These are phyloP conservation scores for Priceomyces melissophilus DNA, from an alignment of 805 yeast species.

Conservation along the genomic window DNA sequence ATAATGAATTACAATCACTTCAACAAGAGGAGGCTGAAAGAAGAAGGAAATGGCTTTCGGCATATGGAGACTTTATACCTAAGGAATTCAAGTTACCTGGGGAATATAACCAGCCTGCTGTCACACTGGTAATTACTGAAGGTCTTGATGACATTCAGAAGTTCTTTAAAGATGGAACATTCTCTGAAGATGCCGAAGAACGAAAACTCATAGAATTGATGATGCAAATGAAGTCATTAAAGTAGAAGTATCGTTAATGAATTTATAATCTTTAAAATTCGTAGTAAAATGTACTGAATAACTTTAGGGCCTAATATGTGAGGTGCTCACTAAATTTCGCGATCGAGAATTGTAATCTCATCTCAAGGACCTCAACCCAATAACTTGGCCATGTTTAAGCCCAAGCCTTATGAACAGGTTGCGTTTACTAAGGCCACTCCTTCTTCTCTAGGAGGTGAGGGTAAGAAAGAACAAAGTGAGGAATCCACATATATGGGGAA, in stretches of 20 bases:
- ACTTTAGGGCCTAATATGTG: neutral
- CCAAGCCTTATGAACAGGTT: conserved; percentile 5
- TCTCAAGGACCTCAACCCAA: neutral
- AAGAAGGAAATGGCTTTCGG: conserved; percentile 33
- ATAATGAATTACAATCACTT: conserved; percentile 26
- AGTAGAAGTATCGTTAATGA: too few relatives aligned
- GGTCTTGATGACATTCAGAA: conserved; percentile 31
- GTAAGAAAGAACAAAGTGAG: neutral
- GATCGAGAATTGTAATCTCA: too few relatives aligned
- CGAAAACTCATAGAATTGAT: conserved; percentile 21
- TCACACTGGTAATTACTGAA: conserved; percentile 41
- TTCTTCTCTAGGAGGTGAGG: neutral
- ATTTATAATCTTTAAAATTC: too few relatives aligned
- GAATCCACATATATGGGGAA: neutral
- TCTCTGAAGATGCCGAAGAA: conserved; percentile 16
- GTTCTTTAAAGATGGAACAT: conserved; percentile 11
- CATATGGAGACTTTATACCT: conserved; percentile 41
- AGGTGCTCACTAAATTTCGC: neutral
- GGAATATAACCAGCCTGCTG: conserved; percentile 30
- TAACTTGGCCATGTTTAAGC: neutral
- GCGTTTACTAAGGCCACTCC: conserved; percentile 9
- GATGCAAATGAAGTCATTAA: conserved; percentile 1
- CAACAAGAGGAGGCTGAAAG: conserved; percentile 34
- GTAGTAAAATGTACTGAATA: too few relatives aligned
- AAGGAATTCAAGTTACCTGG: conserved; percentile 38